A percentile compares a stretch with the other conserved stretches of the same genome.
phyloP scores from a whole-genome alignment of 176 grass and related monocot genomes.

The Bromus sterilis region DNA sequence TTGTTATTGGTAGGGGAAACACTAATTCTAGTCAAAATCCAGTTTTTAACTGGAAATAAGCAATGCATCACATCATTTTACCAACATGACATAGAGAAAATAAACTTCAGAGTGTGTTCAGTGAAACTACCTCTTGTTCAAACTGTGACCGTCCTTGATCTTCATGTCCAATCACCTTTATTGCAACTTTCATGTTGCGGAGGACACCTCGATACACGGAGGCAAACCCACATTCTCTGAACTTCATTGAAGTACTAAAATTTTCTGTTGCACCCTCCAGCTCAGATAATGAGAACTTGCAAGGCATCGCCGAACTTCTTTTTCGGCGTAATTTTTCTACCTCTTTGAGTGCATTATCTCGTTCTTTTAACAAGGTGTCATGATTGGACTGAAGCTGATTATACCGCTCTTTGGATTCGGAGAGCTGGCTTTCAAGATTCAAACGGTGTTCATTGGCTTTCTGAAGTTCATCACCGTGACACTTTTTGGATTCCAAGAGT shows the following conservation, averaged over 20 bases:
- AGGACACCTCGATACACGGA: conserved; percentile 28
- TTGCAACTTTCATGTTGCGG: conserved; percentile 31
- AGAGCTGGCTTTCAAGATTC: conserved; percentile 10
- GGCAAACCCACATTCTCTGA: conserved; percentile 32
- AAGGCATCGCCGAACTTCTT: conserved; percentile 32
- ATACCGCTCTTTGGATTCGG: conserved; percentile 17
- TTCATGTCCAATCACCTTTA: conserved; percentile 39
- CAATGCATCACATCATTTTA: not conserved
- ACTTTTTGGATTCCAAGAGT: conserved; percentile 1
- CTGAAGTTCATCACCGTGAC: not conserved
- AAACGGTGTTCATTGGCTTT: not conserved
- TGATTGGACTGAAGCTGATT: conserved; percentile 23
- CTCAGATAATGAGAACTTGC: conserved; percentile 24
- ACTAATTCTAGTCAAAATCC: not conserved
- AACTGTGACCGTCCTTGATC: conserved; percentile 32
- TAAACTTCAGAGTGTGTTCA: not conserved
- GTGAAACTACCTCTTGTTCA: conserved; percentile 27
- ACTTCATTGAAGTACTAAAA: conserved; percentile 22
- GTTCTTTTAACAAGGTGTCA: conserved; percentile 21
- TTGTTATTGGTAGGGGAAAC: not conserved
- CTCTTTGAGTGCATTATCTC: conserved; percentile 22
- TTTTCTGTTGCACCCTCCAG: conserved; percentile 31
- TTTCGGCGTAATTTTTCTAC: conserved; percentile 24
- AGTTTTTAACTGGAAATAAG: not conserved
- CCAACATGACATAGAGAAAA: not conserved